A percentile compares a stretch with the other conserved stretches of the same genome.
phyloP scores from a whole-genome alignment of 129 eudicot genomes.

The Erigeron canadensis region DNA sequence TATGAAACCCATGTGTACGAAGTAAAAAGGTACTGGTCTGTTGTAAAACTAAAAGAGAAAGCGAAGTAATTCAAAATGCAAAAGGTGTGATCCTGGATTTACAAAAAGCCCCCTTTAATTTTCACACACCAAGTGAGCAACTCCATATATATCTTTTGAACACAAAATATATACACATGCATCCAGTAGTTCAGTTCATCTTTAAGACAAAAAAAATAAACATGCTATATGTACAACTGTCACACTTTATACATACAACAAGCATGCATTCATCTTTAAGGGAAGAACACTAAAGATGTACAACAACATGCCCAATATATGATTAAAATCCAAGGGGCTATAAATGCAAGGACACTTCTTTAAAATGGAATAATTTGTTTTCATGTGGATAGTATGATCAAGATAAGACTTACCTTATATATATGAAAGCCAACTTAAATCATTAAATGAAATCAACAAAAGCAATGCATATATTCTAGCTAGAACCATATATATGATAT shows the following conservation, averaged over 20 bases:
- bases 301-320: conserved; percentile 25
- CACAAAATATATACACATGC: conserved; percentile 5
- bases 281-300: neutral
- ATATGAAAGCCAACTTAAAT: neutral
- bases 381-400: conserved; percentile 29
- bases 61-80: conserved; percentile 14
- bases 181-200: neutral
- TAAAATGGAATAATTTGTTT: conserved; percentile 17
- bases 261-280: conserved; percentile 8
- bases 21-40: conserved; percentile 15
- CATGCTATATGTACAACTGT: neutral
- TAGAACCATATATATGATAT: no score
- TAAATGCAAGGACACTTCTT: conserved; percentile 28
- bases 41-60: neutral
- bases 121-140: conserved; percentile 26
- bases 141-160: neutral
- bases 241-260: conserved; percentile 8
- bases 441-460: conserved; percentile 17
- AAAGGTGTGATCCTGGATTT: conserved; percentile 22
- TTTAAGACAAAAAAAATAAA: conserved; percentile 1
- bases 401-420: conserved; percentile 22
- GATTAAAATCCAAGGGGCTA: conserved; percentile 28
- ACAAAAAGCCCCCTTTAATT: conserved; percentile 14
- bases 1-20: conserved; percentile 16
- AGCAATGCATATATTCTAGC: no score